These are phyloP conservation scores for Ustilago xerochloae DNA, from an alignment of 1,284 basidiomycete species.

Conservation along the genomic window DNA sequence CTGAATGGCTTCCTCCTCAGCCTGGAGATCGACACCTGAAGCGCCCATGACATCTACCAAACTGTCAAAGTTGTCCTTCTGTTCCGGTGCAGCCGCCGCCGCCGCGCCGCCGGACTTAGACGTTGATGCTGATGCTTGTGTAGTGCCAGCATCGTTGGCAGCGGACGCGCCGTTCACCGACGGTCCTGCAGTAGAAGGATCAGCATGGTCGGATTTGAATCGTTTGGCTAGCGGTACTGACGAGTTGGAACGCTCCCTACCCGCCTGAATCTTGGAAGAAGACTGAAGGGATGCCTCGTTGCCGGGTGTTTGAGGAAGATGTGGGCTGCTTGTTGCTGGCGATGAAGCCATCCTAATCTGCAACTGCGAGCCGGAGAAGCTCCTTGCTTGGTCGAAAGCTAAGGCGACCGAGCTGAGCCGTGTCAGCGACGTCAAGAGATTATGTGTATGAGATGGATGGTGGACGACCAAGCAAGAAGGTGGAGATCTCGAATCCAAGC, in stretches of 20 bases:
- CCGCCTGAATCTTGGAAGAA: conserved; percentile 9
- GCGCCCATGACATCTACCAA: conserved; percentile 63
- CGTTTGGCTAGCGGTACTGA: conserved; percentile 36
- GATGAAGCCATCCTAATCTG: conserved; percentile 23
- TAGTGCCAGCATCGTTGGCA: conserved; percentile 5
- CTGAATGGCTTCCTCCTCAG: conserved; percentile 64
- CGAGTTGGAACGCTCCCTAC: conserved; percentile 28
- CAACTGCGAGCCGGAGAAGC: not conserved
- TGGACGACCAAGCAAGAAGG: not conserved
- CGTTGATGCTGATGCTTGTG: not conserved
- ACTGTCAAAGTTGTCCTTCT: conserved; percentile 55
- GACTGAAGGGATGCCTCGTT: conserved; percentile 15
- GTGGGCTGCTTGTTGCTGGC: conserved; percentile 22
- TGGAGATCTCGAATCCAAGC: not conserved
- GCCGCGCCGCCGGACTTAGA: conserved; percentile 9
- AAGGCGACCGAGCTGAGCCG: not conserved
- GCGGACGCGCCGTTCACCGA: conserved; percentile 17
- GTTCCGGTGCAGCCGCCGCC: conserved; percentile 12
- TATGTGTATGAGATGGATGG: not conserved
- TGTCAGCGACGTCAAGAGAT: not conserved
- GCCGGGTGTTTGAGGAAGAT: conserved; percentile 13
- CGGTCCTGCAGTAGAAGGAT: conserved; percentile 15
- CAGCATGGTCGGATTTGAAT: conserved; percentile 32
- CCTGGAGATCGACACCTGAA: conserved; percentile 62
- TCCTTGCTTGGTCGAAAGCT: not conserved